A percentile compares a stretch with the other conserved stretches of the same genome.
phyloP scores from a whole-genome alignment of 805 yeast species.

The Isabelozyma rhagii region DNA sequence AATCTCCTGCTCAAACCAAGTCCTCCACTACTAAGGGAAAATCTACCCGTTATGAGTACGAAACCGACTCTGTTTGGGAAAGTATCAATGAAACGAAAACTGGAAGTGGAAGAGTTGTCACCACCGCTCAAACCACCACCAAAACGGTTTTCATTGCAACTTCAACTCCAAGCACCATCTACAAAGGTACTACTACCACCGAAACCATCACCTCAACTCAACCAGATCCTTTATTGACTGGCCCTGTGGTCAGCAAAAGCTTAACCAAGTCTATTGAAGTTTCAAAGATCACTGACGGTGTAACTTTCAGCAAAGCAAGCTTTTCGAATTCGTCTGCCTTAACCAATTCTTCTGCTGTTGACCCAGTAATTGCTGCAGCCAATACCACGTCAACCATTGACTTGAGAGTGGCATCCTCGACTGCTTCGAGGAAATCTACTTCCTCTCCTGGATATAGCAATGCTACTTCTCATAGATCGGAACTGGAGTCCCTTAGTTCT shows the following conservation, averaged over 20 bases:
- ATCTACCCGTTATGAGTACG: conserved; percentile 12
- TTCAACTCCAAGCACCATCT: conserved; percentile 20
- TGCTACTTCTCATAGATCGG: background rate
- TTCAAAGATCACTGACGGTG: conserved; percentile 12
- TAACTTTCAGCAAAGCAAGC: conserved; percentile 6
- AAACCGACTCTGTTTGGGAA: conserved; percentile 9
- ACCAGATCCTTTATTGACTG: conserved; percentile 27
- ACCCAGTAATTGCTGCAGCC: background rate
- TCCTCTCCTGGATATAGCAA: background rate
- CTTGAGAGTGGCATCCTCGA: background rate
- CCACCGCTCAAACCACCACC: conserved; percentile 27
- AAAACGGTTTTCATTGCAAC: conserved; percentile 21
- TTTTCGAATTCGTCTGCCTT: background rate
- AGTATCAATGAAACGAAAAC: background rate
- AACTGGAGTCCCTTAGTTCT: background rate
- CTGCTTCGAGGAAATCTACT: background rate
- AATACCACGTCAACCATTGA: background rate
- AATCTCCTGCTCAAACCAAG: background rate
- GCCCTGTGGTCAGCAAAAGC: conserved; percentile 19
- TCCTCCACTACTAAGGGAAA: background rate
- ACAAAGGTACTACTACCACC: conserved; percentile 13
- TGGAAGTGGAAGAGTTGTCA: conserved; percentile 8
- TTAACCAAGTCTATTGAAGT: conserved; percentile 20
- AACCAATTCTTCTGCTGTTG: background rate
- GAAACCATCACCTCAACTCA: conserved; percentile 18